Evolutionary conservation across 2,329 filamentous ascomycete species (phyloP), one percentile per base, ranked within the genome.

Genomic region (Pseudocercospora pini-densiflorae): DNA sequence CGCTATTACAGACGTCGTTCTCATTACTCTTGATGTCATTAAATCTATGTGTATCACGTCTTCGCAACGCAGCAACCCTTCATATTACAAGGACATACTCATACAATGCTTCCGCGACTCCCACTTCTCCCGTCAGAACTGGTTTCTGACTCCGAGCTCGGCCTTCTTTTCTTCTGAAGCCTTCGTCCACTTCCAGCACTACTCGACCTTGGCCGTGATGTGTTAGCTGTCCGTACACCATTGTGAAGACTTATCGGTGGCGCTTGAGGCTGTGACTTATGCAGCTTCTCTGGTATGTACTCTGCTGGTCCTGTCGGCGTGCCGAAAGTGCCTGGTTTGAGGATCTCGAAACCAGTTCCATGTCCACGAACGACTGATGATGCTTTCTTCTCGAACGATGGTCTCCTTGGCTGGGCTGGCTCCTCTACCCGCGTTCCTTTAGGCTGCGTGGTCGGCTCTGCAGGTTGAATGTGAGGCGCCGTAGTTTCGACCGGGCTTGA

Each of bases 311-410:
- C 62, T 24, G 61, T 8, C 3, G 69, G 45, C 10, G 66, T 65
- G 16, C 71, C 67, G 24, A 79, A 67, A 7, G 77, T 74, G 21
- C 77, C 77, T 7, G 75, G 75, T 59, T 68, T 72, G 3, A 79
- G 66, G 24, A 79, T 75, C 27, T 78, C 77, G 58, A 79, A 79
- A 4, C 77, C 77, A 40, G 74, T 71, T 10, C 75, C 76, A 47
- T 75, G 72, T 5, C 76, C 76, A 31, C 76, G 72, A 7, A 77
- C n/a, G 33, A 77, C 68, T 60, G 71, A 53, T 5, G 74, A 72
- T 10, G 61, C 57, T 33, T 66, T 66, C 43, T 70, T 70, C 54
- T 76, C 74, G 47, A 75, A 75, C 0, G 73, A 73, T 4, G 55
- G n/a, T 8, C 68, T 68, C 6, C 21, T 59, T 12, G 64, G 53